Conservation (phyloP, 768 basidiomycete genomes). For the Plicaturopsis crispa region DNA sequence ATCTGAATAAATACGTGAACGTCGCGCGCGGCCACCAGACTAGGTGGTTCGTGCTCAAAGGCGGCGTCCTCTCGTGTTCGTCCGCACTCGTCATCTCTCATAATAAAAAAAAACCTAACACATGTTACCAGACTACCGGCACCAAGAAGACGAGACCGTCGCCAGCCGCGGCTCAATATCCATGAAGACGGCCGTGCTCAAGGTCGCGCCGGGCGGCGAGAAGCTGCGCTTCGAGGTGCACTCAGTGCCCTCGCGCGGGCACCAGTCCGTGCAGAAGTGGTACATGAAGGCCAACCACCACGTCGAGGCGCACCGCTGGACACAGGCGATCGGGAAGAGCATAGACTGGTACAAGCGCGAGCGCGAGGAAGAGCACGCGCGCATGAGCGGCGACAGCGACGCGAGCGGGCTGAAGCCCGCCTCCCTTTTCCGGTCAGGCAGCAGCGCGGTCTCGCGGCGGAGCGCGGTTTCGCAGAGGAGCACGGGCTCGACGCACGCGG, state of each 20-base stretch:
- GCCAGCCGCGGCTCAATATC: conserved; percentile 84
- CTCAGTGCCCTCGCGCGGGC: conserved; percentile 43
- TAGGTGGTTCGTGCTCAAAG: conserved; percentile 87
- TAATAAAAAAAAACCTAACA: too few species aligned
- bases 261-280: conserved; percentile 57
- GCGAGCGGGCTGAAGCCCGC: conserved; percentile 25
- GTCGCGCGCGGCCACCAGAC: conserved; percentile 86
- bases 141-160: conserved; percentile 84
- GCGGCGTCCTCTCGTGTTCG: conserved; percentile 80
- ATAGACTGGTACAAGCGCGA: conserved; percentile 65
- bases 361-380: conserved; percentile 15
- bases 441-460: conserved; percentile 9
- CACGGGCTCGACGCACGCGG: neutral
- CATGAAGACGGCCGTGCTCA: conserved; percentile 72
- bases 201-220: conserved; percentile 39
- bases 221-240: conserved; percentile 81
- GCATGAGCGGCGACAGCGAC: conserved; percentile 44
- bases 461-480: conserved; percentile 10
- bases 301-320: conserved; percentile 86
- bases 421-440: conserved; percentile 12
- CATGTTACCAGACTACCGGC: conserved; percentile 61
- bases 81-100: conserved; percentile 10
- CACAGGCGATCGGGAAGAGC: conserved; percentile 61
- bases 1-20: conserved; percentile 89
- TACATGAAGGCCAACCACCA: conserved; percentile 82